phyloP scores from a whole-genome alignment of 2,329 filamentous ascomycete species.

The Beauveria rudraprayagi region DNA sequence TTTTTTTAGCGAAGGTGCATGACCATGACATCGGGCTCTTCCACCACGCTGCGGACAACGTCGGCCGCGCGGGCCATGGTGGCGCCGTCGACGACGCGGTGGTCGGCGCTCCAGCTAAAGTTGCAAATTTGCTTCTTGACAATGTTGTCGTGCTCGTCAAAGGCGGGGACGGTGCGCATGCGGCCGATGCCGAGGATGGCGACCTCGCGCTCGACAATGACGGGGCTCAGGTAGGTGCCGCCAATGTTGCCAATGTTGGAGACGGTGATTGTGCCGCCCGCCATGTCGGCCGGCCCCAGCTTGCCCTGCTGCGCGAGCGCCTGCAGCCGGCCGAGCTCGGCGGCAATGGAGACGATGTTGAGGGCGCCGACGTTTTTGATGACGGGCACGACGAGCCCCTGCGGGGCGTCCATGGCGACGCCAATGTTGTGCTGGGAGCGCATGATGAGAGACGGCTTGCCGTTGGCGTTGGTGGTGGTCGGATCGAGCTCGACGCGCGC shows the following conservation, averaged over 20 bases:
- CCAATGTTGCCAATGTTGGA: constrained; percentile 96
- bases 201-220: constrained; percentile 85
- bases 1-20: constrained; percentile 60
- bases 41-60: constrained; percentile 66
- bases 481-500: constrained; percentile 61
- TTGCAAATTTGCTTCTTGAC: constrained; percentile 74
- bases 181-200: constrained; percentile 86
- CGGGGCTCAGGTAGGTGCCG: constrained; percentile 82
- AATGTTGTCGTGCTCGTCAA: constrained; percentile 52
- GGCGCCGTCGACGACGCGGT: constrained; percentile 87
- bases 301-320: constrained; percentile 65
- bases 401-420: constrained; percentile 87
- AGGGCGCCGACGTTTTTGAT: constrained; percentile 73
- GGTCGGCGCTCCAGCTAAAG: constrained; percentile 95
- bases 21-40: constrained; percentile 82
- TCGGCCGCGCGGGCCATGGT: constrained; percentile 89
- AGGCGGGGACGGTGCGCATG: constrained; percentile 72
- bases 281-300: constrained; percentile 66
- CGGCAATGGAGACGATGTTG: constrained; percentile 70
- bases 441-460: constrained; percentile 68
- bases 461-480: constrained; percentile 19
- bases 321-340: constrained; percentile 68
- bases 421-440: constrained; percentile 89
- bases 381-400: constrained; percentile 83
- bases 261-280: constrained; percentile 85